Percentiles rank a stretch among this genome's conserved stretches.
phyloP scores from a whole-genome alignment of 192 early-diverging fungal genomes.

The Linnemannia exigua region DNA sequence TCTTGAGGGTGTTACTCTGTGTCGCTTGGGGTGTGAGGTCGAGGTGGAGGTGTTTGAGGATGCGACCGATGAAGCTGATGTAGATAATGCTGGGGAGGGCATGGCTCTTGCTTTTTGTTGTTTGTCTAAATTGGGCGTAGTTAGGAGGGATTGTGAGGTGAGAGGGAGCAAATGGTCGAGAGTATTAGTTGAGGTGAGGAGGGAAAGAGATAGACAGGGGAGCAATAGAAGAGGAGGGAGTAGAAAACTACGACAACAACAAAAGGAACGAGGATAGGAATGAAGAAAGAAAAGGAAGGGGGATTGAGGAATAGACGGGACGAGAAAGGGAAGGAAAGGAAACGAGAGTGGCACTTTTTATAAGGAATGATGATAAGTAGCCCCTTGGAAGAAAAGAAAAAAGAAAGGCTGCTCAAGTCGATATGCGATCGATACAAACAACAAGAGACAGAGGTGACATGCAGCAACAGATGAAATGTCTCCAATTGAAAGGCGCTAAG shows the following conservation, averaged over 20 bases:
- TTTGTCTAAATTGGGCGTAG: neutral
- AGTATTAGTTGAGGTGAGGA: neutral
- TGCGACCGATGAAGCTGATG: neutral
- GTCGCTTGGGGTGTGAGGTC: neutral
- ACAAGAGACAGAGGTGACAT: neutral
- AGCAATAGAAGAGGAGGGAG: neutral
- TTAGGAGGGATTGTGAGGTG: neutral
- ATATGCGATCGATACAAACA: neutral
- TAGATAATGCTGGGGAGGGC: neutral
- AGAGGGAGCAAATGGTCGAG: neutral
- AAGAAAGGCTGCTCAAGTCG: neutral
- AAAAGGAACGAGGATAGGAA: neutral
- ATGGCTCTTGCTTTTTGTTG: neutral
- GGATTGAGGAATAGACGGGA: too few relatives aligned
- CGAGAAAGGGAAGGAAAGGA: neutral
- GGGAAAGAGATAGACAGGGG: neutral
- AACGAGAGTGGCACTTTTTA: neutral
- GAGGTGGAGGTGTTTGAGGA: neutral
- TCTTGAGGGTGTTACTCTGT: neutral
- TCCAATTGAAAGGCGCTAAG: slow-evolving; percentile 4
- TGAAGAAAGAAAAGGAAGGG: neutral
- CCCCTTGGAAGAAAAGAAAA: neutral
- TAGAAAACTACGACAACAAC: too few relatives aligned
- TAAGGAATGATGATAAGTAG: neutral
- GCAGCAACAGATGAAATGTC: neutral